Evolutionary conservation across 1,284 basidiomycete genomes (phyloP).

Genomic region (Ustilago tritici): DNA sequence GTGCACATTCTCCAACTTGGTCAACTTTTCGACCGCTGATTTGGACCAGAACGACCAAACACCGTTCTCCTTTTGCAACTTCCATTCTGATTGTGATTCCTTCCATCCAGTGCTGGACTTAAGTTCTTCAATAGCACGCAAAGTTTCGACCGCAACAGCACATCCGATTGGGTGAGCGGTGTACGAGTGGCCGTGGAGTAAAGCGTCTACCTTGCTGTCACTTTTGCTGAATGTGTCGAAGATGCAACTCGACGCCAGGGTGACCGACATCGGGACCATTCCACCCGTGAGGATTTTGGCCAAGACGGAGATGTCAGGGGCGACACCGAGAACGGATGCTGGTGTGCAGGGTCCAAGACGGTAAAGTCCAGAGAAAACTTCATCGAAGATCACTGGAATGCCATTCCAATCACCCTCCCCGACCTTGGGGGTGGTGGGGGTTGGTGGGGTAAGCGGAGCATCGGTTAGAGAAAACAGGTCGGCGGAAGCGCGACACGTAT

Average conservation of each 20-base stretch:
- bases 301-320: constrained; percentile 81
- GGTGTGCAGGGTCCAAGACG: constrained; percentile 76
- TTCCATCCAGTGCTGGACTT: constrained; percentile 75
- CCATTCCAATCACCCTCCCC: constrained; percentile 75
- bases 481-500: constrained; percentile 77
- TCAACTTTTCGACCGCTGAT: constrained; percentile 78
- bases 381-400: constrained; percentile 93
- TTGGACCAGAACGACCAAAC: constrained; percentile 92
- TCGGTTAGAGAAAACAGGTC: constrained; percentile 71
- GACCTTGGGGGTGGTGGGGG: not conserved
- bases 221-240: constrained; percentile 82
- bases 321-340: constrained; percentile 49
- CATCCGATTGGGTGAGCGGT: constrained; percentile 76
- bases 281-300: constrained; percentile 97
- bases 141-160: constrained; percentile 85
- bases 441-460: constrained; percentile 47
- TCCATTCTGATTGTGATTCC: constrained; percentile 70
- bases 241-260: constrained; percentile 80
- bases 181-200: constrained; percentile 95
- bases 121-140: constrained; percentile 75
- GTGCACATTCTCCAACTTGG: constrained; percentile 75
- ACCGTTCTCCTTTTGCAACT: constrained; percentile 1
- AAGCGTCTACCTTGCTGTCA: constrained; percentile 82
- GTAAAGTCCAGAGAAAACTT: constrained; percentile 92
- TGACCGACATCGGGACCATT: constrained; percentile 83